These are phyloP conservation scores for Fomitopsis schrenkii DNA, from an alignment of 1,284 basidiomycete genomes.

Conservation along the genomic window DNA sequence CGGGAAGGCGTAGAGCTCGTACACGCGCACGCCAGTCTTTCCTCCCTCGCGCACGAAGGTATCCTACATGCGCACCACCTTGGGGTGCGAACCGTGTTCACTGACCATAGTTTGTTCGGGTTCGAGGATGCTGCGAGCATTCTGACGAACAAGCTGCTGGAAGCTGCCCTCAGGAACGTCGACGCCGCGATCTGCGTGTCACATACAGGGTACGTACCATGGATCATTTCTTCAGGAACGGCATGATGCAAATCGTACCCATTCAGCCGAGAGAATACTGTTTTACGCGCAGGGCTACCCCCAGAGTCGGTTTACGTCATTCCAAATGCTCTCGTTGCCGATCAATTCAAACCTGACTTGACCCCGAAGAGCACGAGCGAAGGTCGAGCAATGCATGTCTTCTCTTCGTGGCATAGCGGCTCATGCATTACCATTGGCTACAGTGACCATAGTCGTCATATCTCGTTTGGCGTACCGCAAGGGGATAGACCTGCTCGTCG, in stretches of 20 bases:
- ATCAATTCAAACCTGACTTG: slow-evolving; percentile 74
- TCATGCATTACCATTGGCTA: neutral
- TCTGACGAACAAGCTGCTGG: slow-evolving; percentile 93
- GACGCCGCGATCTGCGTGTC: slow-evolving; percentile 96
- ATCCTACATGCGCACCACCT: slow-evolving; percentile 86
- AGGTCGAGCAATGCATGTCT: neutral
- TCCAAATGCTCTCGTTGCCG: slow-evolving; percentile 90
- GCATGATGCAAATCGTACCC: neutral
- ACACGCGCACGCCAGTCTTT: slow-evolving; percentile 91
- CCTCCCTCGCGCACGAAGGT: slow-evolving; percentile 88
- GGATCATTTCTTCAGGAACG: neutral
- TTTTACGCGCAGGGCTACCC: slow-evolving; percentile 78
- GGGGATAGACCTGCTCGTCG: slow-evolving; percentile 93
- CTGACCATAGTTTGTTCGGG: slow-evolving; percentile 95
- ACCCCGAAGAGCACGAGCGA: slow-evolving; percentile 48
- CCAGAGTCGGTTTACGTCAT: slow-evolving; percentile 78
- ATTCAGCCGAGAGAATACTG: slow-evolving; percentile 87
- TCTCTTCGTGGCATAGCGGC: neutral
- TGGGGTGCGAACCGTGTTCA: slow-evolving; percentile 87
- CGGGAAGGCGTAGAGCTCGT: slow-evolving; percentile 87
- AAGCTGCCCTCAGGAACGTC: slow-evolving; percentile 82
- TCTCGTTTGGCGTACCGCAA: slow-evolving; percentile 96
- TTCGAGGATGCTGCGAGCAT: slow-evolving; percentile 97
- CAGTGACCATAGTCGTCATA: slow-evolving; percentile 93
- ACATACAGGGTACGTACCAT: slow-evolving; percentile 78